These are phyloP conservation scores for Centaurea solstitialis DNA, from an alignment of 129 eudicot species.

Conservation along the genomic window DNA sequence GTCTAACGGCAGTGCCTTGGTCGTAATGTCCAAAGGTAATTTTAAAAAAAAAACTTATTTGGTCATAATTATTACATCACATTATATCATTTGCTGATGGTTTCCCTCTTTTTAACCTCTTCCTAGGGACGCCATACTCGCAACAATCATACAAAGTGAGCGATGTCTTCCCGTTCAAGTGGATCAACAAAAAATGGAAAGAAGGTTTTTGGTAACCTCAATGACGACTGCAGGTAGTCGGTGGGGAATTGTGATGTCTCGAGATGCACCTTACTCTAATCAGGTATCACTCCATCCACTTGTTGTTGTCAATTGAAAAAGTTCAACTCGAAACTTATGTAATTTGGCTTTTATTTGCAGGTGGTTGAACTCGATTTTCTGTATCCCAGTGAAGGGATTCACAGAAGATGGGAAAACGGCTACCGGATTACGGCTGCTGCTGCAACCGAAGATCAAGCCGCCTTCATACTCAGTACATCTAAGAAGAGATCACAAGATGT, in stretches of 20 bases:
- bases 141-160: conserved; percentile 93
- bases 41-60: background rate
- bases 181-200: conserved; percentile 92
- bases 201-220: conserved; percentile 83
- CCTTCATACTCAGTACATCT: conserved; percentile 63
- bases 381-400: conserved; percentile 91
- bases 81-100: background rate
- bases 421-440: conserved; percentile 84
- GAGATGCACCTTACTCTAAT: conserved; percentile 64
- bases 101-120: background rate
- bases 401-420: conserved; percentile 81
- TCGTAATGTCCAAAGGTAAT: conserved; percentile 82
- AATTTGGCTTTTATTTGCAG: conserved; percentile 29
- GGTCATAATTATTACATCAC: too few relatives aligned
- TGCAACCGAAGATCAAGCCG: conserved; percentile 83
- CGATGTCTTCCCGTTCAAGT: conserved; percentile 80
- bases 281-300: conserved; percentile 45
- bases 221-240: conserved; percentile 85
- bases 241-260: conserved; percentile 90
- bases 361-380: conserved; percentile 88
- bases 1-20: conserved; percentile 70
- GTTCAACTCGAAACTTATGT: background rate
- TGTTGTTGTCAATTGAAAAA: background rate
- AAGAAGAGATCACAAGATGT: conserved; percentile 66
- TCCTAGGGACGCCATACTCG: conserved; percentile 58